Conservation (phyloP, 768 basidiomycete species). For the Termitomyces sp. region DNA sequence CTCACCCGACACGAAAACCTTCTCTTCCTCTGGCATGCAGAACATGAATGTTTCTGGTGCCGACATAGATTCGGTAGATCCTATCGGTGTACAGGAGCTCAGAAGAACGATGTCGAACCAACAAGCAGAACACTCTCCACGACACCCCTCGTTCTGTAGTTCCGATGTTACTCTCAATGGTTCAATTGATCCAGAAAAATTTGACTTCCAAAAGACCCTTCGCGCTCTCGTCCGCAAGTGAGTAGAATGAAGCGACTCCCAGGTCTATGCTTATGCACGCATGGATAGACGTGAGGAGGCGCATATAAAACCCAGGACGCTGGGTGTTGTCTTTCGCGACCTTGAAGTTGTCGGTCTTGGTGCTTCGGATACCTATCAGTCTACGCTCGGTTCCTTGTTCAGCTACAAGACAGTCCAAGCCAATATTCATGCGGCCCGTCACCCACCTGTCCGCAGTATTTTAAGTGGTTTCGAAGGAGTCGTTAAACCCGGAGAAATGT, state of each 20-base stretch:
- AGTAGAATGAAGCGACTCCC: not conserved
- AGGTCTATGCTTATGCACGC: not conserved
- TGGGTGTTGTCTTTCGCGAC: constrained; percentile 47
- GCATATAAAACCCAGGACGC: constrained; percentile 23
- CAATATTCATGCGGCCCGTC: constrained; percentile 36
- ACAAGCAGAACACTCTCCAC: constrained; percentile 1
- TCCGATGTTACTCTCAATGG: constrained; percentile 15
- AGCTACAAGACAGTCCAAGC: constrained; percentile 34
- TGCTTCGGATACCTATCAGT: constrained; percentile 35
- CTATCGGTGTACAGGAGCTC: constrained; percentile 29
- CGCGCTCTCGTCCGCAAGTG: constrained; percentile 20
- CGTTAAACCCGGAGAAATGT: constrained; percentile 68
- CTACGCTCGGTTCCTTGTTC: constrained; percentile 47
- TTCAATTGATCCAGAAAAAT: constrained; percentile 18
- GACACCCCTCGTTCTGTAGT: constrained; percentile 5
- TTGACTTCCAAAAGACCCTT: constrained; percentile 24
- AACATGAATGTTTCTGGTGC: constrained; percentile 22
- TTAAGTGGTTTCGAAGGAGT: constrained; percentile 58
- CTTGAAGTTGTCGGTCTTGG: constrained; percentile 48
- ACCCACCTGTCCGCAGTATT: constrained; percentile 62
- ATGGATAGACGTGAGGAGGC: constrained; percentile 10
- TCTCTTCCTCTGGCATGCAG: not conserved
- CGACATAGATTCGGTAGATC: constrained; percentile 41
- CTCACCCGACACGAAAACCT: not conserved
- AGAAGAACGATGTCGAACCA: constrained; percentile 16